phyloP scores from a whole-genome alignment of 1,284 basidiomycete species.

The Trametes pubescens region DNA sequence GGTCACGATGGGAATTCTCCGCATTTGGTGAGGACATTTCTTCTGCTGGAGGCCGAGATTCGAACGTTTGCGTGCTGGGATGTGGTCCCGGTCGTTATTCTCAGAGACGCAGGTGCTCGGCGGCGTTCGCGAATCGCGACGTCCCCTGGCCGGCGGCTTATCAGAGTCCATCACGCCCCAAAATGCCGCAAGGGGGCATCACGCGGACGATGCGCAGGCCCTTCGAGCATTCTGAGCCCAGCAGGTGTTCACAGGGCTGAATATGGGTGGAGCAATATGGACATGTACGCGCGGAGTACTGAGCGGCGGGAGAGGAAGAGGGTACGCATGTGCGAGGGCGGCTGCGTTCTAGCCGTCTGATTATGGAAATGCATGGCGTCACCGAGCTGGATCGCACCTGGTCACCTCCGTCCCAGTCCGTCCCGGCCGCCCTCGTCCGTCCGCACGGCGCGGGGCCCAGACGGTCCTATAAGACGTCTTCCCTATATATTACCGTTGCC shows the following conservation, averaged over 20 bases:
- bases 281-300: neutral
- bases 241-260: slow-evolving; percentile 5
- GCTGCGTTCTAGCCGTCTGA: slow-evolving; percentile 9
- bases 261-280: slow-evolving; percentile 17
- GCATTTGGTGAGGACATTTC: neutral
- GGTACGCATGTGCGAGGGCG: neutral
- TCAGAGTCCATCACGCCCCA: slow-evolving; percentile 8
- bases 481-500: slow-evolving; percentile 13
- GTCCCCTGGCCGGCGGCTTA: slow-evolving; percentile 1
- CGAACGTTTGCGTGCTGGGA: neutral
- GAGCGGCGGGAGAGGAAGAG: neutral
- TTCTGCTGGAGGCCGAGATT: neutral
- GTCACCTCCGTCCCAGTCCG: neutral
- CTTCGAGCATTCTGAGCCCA: slow-evolving; percentile 12
- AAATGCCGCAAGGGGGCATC: slow-evolving; percentile 2
- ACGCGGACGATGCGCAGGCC: neutral
- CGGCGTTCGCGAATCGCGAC: neutral
- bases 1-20: neutral
- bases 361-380: slow-evolving; percentile 14
- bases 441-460: slow-evolving; percentile 12
- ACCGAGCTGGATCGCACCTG: neutral
- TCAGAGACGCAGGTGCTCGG: neutral
- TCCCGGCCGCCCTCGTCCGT: slow-evolving; percentile 5
- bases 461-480: slow-evolving; percentile 8
- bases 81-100: neutral